Percentiles rank a stretch among this genome's conserved stretches.
These are phyloP conservation scores for Prunus dulcis DNA, from an alignment of 306 rosid genomes.

Conservation along the genomic window DNA sequence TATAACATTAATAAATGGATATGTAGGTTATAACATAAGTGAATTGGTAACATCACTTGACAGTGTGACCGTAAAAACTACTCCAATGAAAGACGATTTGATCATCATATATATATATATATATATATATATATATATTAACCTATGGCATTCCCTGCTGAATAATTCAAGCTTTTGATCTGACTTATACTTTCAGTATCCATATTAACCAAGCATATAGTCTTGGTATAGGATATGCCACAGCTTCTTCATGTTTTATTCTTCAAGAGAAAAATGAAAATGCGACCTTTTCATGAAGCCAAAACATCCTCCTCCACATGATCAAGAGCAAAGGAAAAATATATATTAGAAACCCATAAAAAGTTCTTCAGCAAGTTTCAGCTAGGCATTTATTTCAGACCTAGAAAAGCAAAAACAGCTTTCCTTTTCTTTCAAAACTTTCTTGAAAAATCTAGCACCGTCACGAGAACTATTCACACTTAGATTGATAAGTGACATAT, in stretches of 20 bases:
- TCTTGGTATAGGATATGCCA: not conserved
- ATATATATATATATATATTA: not conserved
- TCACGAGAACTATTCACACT: slow-evolving; percentile 36
- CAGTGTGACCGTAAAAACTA: too few relatives aligned
- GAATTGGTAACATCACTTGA: too few relatives aligned
- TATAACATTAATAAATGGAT: too few relatives aligned
- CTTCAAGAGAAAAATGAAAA: not conserved
- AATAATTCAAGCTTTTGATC: not conserved
- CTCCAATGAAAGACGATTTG: not conserved
- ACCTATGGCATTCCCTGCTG: not conserved
- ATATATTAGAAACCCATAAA: not conserved
- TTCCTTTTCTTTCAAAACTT: slow-evolving; percentile 30
- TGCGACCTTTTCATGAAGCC: slow-evolving; percentile 7
- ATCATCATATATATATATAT: not conserved
- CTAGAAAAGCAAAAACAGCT: slow-evolving; percentile 29
- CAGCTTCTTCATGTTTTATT: not conserved
- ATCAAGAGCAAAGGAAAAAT: not conserved
- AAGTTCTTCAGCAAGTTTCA: not conserved
- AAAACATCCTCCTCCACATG: slow-evolving; percentile 1
- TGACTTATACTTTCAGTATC: not conserved
- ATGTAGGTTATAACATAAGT: too few relatives aligned
- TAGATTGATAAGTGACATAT: slow-evolving; percentile 43
- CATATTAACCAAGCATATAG: not conserved
- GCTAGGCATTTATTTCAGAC: slow-evolving; percentile 25
- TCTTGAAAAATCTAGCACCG: slow-evolving; percentile 45